These are phyloP conservation scores for Aureobasidium sp. DNA, from an alignment of 2,329 filamentous ascomycete species.

Conservation along the genomic window DNA sequence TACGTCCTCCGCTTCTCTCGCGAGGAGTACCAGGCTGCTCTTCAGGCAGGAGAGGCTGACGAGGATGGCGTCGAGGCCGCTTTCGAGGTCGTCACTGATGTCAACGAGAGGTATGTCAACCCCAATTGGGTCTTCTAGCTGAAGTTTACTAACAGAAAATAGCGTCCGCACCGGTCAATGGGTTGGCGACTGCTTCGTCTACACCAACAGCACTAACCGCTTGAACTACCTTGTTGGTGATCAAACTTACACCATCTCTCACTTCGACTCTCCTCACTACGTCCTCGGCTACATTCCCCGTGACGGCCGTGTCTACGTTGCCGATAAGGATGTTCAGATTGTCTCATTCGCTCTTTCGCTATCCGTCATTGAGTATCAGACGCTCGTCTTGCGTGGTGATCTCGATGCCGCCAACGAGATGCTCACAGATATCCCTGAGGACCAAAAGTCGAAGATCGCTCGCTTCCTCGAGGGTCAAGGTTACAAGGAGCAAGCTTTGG, in stretches of 20 bases:
- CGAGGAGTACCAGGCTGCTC: conserved; percentile 76
- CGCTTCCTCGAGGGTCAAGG: conserved; percentile 96
- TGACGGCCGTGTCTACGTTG: conserved; percentile 90
- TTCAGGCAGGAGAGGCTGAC: conserved; percentile 76
- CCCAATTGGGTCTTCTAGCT: neutral
- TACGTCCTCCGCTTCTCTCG: conserved; percentile 90
- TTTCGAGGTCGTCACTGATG: conserved; percentile 93
- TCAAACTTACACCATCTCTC: conserved; percentile 94
- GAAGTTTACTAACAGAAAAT: neutral
- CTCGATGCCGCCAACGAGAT: conserved; percentile 86
- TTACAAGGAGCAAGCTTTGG: conserved; percentile 89
- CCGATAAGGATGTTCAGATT: conserved; percentile 90
- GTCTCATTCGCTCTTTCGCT: conserved; percentile 88
- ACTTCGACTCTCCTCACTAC: conserved; percentile 95
- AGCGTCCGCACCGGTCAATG: conserved; percentile 91
- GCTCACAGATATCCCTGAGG: conserved; percentile 73
- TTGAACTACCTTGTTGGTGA: conserved; percentile 97
- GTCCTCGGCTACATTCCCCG: conserved; percentile 90
- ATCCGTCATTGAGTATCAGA: conserved; percentile 93
- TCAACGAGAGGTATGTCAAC: conserved; percentile 68
- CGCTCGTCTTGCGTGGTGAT: conserved; percentile 84
- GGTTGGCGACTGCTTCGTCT: conserved; percentile 98
- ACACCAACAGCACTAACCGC: conserved; percentile 93
- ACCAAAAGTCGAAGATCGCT: conserved; percentile 96
- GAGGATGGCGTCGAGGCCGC: conserved; percentile 90